Evolutionary conservation across 352 stramenopile species (phyloP).

Genomic region (Globisporangium alternatum): DNA sequence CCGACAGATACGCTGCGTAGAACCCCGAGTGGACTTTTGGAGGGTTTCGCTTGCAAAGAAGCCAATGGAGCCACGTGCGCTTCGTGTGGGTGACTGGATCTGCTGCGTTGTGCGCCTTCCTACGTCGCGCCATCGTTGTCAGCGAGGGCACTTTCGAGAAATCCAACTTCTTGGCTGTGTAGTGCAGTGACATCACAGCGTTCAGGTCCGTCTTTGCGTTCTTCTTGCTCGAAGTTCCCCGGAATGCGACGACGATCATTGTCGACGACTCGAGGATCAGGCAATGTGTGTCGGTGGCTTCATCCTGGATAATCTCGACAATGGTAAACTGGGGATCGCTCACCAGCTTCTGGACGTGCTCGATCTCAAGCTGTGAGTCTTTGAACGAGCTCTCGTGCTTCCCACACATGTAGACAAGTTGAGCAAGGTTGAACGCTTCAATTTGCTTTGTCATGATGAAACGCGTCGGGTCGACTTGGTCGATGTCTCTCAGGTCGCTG

Average conservation of each 20-base stretch:
- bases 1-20: constrained; percentile 34
- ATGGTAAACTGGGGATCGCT: constrained; percentile 25
- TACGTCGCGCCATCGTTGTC: neutral
- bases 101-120: neutral
- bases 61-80: constrained; percentile 25
- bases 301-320: constrained; percentile 31
- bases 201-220: constrained; percentile 42
- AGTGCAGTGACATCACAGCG: constrained; percentile 28
- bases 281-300: constrained; percentile 39
- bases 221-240: constrained; percentile 40
- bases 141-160: constrained; percentile 18
- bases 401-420: constrained; percentile 40
- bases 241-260: constrained; percentile 37
- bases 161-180: constrained; percentile 24
- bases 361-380: constrained; percentile 8
- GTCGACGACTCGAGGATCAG: constrained; percentile 27
- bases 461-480: constrained; percentile 25
- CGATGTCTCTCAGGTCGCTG: constrained; percentile 22
- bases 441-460: constrained; percentile 43
- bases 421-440: constrained; percentile 43
- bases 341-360: constrained; percentile 27
- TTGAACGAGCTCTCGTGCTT: constrained; percentile 27
- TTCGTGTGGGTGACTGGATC: neutral
- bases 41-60: constrained; percentile 30
- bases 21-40: constrained; percentile 46